Base-by-base conservation (phyloP, 257 asterid genomes). In the Primulina huaijiensis region DNA sequence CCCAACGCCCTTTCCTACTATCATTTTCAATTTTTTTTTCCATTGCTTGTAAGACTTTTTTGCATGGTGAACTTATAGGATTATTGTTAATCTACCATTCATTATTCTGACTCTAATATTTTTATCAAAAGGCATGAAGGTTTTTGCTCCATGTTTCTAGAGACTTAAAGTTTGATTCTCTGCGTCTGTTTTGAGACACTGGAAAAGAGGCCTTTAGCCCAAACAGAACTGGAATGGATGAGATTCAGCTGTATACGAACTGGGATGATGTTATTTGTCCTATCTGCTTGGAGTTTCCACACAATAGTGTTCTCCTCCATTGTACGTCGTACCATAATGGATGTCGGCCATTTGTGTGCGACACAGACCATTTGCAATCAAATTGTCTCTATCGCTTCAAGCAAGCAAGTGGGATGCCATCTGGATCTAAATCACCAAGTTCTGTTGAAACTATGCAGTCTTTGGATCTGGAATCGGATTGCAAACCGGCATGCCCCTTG, bases 271-370 rank as follows among this genome's bases (percentile, higher is more conserved):
- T 88, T 67, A 84, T 73, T 30, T 90, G 97, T 67, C 97, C 97
- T 74, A 90, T 90, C 78, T 90, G 96, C 80, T 76, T 88, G 77
- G 90, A 88, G 70, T 85, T 80, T 52, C 97, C 97, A 19, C 97
- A 90, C 83, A 90, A 90, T 30, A 80, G 90, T 21, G 96, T 90
- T 67, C 97, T 90, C 72, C 93, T 90, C 75, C 91, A 81, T 35
- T 90, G 97, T 77, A 79, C 97, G 27, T 88, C 96, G 0, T 84
- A 76, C 60, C 87, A 74, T 29, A 90, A 85, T 63, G 97, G 97
- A 3, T 90, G 97, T 58, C 88, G 86, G 57, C 80, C 96, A 61
- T 90, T 90, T 75, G 89, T 90, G 17, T 90, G 97, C 23, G 96
- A 88, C 77, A 90, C 97, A 0, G 81, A 85, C 71, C 97, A 90